Percentiles rank a stretch among this genome's conserved stretches.
These are phyloP conservation scores for Termitomyces eurrhizus DNA, from an alignment of 768 basidiomycete genomes.

Conservation along the genomic window DNA sequence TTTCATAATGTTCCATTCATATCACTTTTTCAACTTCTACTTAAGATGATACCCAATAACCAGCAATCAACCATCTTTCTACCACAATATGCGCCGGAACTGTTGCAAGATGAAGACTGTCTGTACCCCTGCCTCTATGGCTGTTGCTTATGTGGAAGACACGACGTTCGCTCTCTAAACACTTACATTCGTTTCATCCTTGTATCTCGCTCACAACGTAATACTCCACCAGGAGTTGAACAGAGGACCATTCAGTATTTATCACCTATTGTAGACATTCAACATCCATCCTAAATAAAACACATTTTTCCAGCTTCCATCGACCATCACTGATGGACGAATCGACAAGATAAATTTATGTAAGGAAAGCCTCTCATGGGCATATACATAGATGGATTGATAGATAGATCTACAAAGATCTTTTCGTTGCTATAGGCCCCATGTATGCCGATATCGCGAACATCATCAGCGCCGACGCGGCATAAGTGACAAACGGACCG, in stretches of 20 bases:
- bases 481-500: conserved; percentile 77
- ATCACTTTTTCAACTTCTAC: conserved; percentile 6
- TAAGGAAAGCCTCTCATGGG: neutral
- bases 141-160: conserved; percentile 7
- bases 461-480: conserved; percentile 62
- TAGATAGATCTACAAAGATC: conserved; percentile 22
- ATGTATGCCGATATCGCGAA: conserved; percentile 52
- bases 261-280: conserved; percentile 12
- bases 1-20: conserved; percentile 10
- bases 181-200: conserved; percentile 4
- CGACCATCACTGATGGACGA: neutral
- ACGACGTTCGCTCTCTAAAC: conserved; percentile 2
- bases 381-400: neutral
- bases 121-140: neutral
- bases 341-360: neutral
- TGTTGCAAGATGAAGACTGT: conserved; percentile 1
- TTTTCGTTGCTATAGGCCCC: conserved; percentile 40
- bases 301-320: neutral
- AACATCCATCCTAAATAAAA: conserved; percentile 7
- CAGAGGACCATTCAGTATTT: conserved; percentile 7
- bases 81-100: neutral
- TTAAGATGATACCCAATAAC: conserved; percentile 12
- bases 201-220: neutral
- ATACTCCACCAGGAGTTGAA: neutral
- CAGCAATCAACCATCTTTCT: neutral